phyloP scores from a whole-genome alignment of 176 grass and related monocot species.

The Carex littledalei region DNA sequence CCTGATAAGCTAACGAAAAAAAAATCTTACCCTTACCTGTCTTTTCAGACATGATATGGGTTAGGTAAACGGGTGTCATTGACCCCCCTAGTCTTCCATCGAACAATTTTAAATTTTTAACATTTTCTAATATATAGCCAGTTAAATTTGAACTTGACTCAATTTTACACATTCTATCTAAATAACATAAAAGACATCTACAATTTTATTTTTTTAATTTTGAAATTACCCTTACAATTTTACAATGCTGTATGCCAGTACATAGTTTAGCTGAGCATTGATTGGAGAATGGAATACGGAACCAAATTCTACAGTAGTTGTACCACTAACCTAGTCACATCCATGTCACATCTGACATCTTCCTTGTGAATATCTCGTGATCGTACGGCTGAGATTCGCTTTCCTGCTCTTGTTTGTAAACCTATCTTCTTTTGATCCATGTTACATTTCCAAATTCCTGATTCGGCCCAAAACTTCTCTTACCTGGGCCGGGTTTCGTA shows the following conservation, averaged over 20 bases:
- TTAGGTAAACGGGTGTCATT: no score
- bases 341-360: neutral
- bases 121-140: no score
- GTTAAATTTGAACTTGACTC: no score
- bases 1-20: no score
- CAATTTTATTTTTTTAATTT: neutral
- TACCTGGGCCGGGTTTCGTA: neutral
- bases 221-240: neutral
- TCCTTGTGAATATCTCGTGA: neutral
- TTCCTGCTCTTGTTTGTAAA: neutral
- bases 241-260: neutral
- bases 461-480: neutral
- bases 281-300: neutral
- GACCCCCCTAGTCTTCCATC: neutral
- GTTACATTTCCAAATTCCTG: neutral
- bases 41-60: no score
- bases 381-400: neutral
- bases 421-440: neutral
- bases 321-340: neutral
- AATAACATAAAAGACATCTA: neutral
- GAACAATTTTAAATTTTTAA: neutral
- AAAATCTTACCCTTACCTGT: no score
- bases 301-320: neutral
- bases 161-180: neutral
- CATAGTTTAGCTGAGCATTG: neutral